phyloP scores from a whole-genome alignment of 345 rosid species.

The Clausena lansium region DNA sequence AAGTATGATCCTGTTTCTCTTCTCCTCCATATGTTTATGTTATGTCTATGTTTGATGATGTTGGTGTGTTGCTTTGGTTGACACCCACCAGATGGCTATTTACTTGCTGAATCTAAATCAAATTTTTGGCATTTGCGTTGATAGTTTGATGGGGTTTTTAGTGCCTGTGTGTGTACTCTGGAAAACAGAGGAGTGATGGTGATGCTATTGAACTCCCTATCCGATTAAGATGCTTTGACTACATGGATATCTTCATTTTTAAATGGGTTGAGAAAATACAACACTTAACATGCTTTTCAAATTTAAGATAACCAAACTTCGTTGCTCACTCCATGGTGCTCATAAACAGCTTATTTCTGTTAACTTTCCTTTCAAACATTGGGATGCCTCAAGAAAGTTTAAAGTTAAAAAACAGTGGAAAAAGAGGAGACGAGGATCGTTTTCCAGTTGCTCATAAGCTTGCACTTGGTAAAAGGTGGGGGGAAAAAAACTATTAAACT shows the following conservation, averaged over 20 bases:
- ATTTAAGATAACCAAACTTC: neutral
- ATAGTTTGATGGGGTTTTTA: too few species aligned
- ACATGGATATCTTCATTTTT: too few species aligned
- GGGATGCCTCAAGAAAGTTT: neutral
- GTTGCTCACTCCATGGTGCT: neutral
- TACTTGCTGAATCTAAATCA: neutral
- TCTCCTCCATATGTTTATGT: neutral
- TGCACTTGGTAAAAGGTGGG: neutral
- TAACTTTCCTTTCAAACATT: conserved; percentile 1
- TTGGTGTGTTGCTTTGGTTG: neutral
- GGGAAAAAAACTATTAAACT: neutral
- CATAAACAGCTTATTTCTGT: too few species aligned
- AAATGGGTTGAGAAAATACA: too few species aligned
- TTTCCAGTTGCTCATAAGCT: neutral
- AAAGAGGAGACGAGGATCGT: neutral
- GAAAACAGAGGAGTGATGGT: too few species aligned
- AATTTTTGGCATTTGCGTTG: neutral
- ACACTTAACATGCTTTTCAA: neutral
- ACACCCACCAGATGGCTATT: too few species aligned
- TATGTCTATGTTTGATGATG: neutral
- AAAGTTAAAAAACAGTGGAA: neutral
- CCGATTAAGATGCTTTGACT: too few species aligned
- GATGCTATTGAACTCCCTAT: too few species aligned
- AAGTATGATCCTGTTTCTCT: neutral
- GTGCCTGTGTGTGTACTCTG: too few species aligned